A percentile compares a stretch with the other conserved stretches of the same genome.
phyloP scores from a whole-genome alignment of 179 eudicot species.

The Spinacia oleracea region DNA sequence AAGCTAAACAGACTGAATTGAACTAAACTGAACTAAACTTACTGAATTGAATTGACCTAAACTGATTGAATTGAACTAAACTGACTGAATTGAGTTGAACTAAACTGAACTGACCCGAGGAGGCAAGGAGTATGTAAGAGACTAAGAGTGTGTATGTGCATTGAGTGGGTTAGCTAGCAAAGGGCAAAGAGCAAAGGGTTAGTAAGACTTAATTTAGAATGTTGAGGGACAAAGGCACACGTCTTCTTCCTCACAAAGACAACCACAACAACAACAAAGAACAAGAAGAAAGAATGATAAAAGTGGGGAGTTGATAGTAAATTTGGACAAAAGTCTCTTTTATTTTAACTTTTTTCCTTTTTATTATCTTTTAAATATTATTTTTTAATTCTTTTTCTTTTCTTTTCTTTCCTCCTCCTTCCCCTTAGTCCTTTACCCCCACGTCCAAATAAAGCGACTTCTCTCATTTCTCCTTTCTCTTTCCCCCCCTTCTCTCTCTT shows the following conservation, averaged over 20 bases:
- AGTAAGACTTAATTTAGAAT: conserved; percentile 18
- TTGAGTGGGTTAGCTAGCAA: conserved; percentile 10
- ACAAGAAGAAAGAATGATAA: not conserved
- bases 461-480: too few relatives aligned
- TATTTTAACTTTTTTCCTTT: conserved; percentile 11
- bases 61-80: too few relatives aligned
- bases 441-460: conserved; percentile 33
- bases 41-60: too few relatives aligned
- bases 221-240: conserved; percentile 18
- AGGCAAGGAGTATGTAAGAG: not conserved
- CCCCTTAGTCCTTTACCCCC: conserved; percentile 23
- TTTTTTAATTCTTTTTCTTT: too few relatives aligned
- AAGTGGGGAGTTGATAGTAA: not conserved
- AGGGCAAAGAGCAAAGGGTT: too few relatives aligned
- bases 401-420: not conserved
- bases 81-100: too few relatives aligned
- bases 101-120: too few relatives aligned
- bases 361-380: too few relatives aligned
- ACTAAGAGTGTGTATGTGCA: not conserved
- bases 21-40: too few relatives aligned
- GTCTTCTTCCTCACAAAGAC: conserved; percentile 8
- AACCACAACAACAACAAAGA: conserved; percentile 4
- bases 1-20: too few relatives aligned
- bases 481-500: too few relatives aligned
- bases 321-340: conserved; percentile 20